A percentile compares a stretch with the other conserved stretches of the same genome.
phyloP scores from a whole-genome alignment of 2,329 filamentous ascomycete genomes.

The Aspergillus texensis region DNA sequence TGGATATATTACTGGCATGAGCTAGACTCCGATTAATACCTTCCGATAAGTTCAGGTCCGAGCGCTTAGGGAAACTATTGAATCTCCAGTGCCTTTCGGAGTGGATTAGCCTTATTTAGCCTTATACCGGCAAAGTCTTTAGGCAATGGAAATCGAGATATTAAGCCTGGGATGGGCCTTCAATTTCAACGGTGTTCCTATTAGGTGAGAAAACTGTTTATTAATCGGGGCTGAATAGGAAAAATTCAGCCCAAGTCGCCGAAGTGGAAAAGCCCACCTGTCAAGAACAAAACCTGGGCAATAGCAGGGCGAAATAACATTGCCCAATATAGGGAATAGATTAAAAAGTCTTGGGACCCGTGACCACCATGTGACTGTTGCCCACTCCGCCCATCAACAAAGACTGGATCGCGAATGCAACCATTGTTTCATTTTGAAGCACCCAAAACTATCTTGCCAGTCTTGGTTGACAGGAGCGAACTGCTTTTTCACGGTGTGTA shows the following conservation, averaged over 20 bases:
- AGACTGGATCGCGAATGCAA: not conserved
- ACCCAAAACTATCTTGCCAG: not conserved
- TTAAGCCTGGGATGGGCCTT: not conserved
- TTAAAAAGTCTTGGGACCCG: slow-evolving; percentile 4
- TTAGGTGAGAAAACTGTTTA: not conserved
- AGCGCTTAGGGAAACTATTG: slow-evolving; percentile 4
- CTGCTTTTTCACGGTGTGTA: not conserved
- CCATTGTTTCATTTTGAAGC: slow-evolving; percentile 10
- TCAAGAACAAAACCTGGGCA: not conserved
- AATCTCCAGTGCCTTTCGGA: not conserved
- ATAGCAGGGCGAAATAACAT: not conserved
- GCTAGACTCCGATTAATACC: not conserved
- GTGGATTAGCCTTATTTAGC: not conserved
- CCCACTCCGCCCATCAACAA: not conserved
- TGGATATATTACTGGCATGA: slow-evolving; percentile 7
- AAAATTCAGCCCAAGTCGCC: not conserved
- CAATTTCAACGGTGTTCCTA: not conserved
- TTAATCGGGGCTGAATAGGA: not conserved
- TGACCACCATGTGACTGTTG: slow-evolving; percentile 14
- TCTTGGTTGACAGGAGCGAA: not conserved
- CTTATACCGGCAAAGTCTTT: not conserved
- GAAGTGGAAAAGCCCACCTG: slow-evolving; percentile 3
- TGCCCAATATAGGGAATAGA: not conserved
- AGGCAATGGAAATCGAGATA: not conserved
- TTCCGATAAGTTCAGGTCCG: not conserved